Evolutionary conservation across 805 yeast species (phyloP), one percentile per base, ranked within the genome.

Genomic region (Monosporozyma servazzii): DNA sequence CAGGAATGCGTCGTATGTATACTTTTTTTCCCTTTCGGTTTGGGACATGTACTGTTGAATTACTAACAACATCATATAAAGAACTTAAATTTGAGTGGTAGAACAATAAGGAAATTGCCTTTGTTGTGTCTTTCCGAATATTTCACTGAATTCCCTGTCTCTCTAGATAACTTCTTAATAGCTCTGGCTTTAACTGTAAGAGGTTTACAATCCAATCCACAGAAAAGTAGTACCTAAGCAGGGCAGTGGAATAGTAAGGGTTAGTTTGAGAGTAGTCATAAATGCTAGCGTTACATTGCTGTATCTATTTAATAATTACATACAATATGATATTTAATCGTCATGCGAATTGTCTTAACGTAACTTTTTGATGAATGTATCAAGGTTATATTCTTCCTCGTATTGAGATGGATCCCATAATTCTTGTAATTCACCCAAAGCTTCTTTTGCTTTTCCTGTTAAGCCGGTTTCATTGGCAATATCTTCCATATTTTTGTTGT

Each of bases 331-430:
- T 13, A 21, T 11, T 10, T 41, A 21, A 23, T 41, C 29, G 23
- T 41, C 23, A 21, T 21, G 10, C 21, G 15, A 44, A 21, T 30
- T 40, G n/a, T 18, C 25, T 56, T 64, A 79, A 57, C 77, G 78
- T 55, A 88, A 76, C 27, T 86, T 84, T 71, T 86, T 86, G 69
- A 93, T 91, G 67, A 93, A 93, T 50, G 85, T 81, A 67, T 91
- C 97, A 70, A 93, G 79, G 63, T 93, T 88, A 69, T 93, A 93
- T 72, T 93, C 99, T 63, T 93, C 99, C 57, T 90, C 96, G 63
- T 93, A 93, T 68, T 93, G 97, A 33, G 86, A 77, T 61, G 88
- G 93, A 65, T 93, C 98, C 99, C 99, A 93, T 51, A 93, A 75
- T 61, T 90, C 97, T 9, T 87, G 91, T 56, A 93, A 74, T 58